Base-by-base conservation (phyloP, 176 grass and related monocot species). In the Tillandsia fasciculata region DNA sequence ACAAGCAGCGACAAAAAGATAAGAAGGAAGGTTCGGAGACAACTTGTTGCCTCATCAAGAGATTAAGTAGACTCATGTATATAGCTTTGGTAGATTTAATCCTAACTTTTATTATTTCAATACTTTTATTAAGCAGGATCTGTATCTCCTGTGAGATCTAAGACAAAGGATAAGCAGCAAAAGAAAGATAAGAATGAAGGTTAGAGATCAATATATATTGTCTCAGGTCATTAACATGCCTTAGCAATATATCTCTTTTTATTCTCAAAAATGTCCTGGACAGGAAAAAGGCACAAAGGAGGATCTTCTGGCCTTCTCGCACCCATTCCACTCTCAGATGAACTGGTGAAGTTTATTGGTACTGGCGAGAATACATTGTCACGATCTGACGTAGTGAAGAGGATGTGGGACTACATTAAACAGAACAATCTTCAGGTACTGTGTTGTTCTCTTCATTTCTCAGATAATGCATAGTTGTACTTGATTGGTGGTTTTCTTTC, bases 321-420 rank as follows among this genome's bases (percentile, higher is more conserved):
- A 11, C 95, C 95, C 59, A 77, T 99, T 86, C 82, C 80, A 86
- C 82, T 99, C 74, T 94, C 95, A 0, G 84, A 90, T 72, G 90
- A 99, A 80, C 79, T 99, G 65, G 69, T 70, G 58, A 90, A 85
- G 72, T 94, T 99, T 79, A 75, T 99, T 15, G 95, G 95, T 52
- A 99, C 95, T 63, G 95, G 89, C 59, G 89, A 99, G 79, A 87
- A 77, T 80, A 75, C 85, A 78, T 54, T 97, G 49, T 91, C 93
- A 65, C 76, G 93, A 64, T 77, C 93, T 27, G 93, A 90, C 69
- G 88, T 90, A 8, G 86, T 97, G 72, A 97, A 92, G 77, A 86
- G 82, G 66, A 87, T 92, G 82, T 97, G 93, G 93, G 79, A 67
- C 0, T 97, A 97, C 75, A 92, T 97, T 75, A 97, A 97, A 87